Percentiles rank a stretch among this genome's conserved stretches.
These are phyloP conservation scores for Margaritispora aquatica DNA, from an alignment of 495 filamentous ascomycete species.

Conservation along the genomic window DNA sequence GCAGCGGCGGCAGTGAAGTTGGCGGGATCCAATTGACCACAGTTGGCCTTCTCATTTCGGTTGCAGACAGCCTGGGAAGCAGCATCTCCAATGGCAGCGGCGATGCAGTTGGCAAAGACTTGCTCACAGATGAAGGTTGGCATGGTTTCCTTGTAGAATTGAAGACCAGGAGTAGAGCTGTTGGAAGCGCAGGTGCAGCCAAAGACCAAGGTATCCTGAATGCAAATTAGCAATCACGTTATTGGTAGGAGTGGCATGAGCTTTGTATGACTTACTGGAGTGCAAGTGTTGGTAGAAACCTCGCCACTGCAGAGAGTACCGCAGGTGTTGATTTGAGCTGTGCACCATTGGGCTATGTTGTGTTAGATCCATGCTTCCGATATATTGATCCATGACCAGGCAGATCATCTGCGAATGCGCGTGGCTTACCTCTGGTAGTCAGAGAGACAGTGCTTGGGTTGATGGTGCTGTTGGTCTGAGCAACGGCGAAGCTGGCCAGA, in stretches of 20 bases:
- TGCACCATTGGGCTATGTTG: constrained; percentile 31
- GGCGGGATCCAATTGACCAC: constrained; percentile 29
- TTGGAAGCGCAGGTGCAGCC: constrained; percentile 29
- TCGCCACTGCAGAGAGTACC: constrained; percentile 27
- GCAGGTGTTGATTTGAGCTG: constrained; percentile 28
- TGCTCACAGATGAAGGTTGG: constrained; percentile 35
- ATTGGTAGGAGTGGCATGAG: too few species aligned
- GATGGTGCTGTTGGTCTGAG: background rate
- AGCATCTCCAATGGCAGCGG: constrained; percentile 23
- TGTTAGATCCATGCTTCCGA: too few species aligned
- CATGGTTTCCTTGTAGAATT: constrained; percentile 28
- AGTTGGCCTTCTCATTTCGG: constrained; percentile 25
- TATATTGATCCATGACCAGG: too few species aligned
- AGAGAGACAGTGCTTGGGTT: constrained; percentile 15
- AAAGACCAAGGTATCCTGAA: constrained; percentile 26
- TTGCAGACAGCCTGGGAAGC: constrained; percentile 32
- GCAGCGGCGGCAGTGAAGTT: constrained; percentile 28
- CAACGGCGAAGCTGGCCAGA: background rate
- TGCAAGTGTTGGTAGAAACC: constrained; percentile 25
- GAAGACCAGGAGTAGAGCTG: constrained; percentile 29
- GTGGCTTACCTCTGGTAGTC: constrained; percentile 22
- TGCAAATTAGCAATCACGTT: too few species aligned
- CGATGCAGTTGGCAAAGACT: constrained; percentile 29
- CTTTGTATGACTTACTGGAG: constrained; percentile 23
- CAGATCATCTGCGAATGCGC: too few species aligned